These are phyloP conservation scores for Ceratobasidium sp. DNA, from an alignment of 1,284 basidiomycete genomes.

Conservation along the genomic window DNA sequence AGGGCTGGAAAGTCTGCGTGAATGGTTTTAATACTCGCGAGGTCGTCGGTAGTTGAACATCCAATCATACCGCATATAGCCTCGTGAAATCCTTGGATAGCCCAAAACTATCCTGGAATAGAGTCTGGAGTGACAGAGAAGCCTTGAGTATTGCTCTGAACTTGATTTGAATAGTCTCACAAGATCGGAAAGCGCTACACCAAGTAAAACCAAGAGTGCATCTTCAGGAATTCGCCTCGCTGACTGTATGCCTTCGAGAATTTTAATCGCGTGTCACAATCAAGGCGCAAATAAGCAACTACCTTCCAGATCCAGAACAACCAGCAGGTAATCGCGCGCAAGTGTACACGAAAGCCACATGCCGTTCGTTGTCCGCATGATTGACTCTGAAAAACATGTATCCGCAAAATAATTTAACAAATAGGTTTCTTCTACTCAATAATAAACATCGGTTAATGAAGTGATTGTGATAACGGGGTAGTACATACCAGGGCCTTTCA, in stretches of 20 bases:
- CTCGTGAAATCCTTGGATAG: slow-evolving; percentile 18
- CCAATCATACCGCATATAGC: too few species aligned
- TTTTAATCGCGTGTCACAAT: not conserved
- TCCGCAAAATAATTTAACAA: slow-evolving; percentile 73
- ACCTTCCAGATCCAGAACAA: slow-evolving; percentile 76
- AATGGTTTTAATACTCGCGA: too few species aligned
- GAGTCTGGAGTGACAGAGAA: slow-evolving; percentile 54
- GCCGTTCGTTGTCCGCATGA: slow-evolving; percentile 71
- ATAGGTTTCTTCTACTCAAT: slow-evolving; percentile 57
- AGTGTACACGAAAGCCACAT: slow-evolving; percentile 66
- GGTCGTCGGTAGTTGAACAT: too few species aligned
- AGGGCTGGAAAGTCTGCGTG: too few species aligned
- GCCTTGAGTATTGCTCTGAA: not conserved
- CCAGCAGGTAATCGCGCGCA: slow-evolving; percentile 66
- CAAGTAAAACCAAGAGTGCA: slow-evolving; percentile 72
- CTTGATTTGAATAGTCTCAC: slow-evolving; percentile 15
- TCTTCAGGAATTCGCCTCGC: slow-evolving; percentile 76
- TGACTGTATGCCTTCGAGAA: slow-evolving; percentile 68
- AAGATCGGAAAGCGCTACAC: slow-evolving; percentile 73
- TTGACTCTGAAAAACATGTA: slow-evolving; percentile 74
- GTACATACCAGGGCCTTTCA: slow-evolving; percentile 73
- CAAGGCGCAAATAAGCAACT: not conserved
- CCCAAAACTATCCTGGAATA: slow-evolving; percentile 61
- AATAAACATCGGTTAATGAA: not conserved
- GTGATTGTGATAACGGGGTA: not conserved